Evolutionary conservation across 2,329 filamentous ascomycete genomes (phyloP).

Genomic region (Mollisia scopiformis): DNA sequence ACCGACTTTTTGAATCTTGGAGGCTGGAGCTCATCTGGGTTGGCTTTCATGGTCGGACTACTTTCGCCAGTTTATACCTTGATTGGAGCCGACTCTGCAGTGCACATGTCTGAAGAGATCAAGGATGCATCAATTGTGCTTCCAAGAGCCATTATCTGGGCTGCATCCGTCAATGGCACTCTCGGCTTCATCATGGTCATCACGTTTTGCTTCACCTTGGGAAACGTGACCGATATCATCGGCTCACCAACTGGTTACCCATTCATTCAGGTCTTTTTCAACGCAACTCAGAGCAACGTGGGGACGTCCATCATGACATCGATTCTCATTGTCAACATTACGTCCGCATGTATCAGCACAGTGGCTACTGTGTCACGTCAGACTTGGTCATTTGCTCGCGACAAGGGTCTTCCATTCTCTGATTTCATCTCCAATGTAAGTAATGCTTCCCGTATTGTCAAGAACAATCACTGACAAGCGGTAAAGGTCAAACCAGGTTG

Average conservation of each 20-base stretch:
- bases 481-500: constrained; percentile 41
- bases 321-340: constrained; percentile 43
- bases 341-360: constrained; percentile 42
- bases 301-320: constrained; percentile 23
- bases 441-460: neutral
- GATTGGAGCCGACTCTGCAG: constrained; percentile 30
- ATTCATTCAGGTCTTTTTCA: constrained; percentile 52
- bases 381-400: constrained; percentile 47
- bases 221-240: constrained; percentile 40
- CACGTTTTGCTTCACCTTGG: constrained; percentile 39
- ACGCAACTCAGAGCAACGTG: constrained; percentile 48
- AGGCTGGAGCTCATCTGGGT: constrained; percentile 36
- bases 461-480: constrained; percentile 33
- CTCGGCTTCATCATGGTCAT: constrained; percentile 45
- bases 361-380: constrained; percentile 40
- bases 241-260: constrained; percentile 47
- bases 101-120: constrained; percentile 51
- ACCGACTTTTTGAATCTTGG: constrained; percentile 37
- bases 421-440: constrained; percentile 39
- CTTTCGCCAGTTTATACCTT: constrained; percentile 38
- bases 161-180: constrained; percentile 48
- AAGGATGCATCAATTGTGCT: constrained; percentile 48
- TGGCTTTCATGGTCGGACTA: constrained; percentile 42
- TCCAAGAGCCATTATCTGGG: constrained; percentile 49
- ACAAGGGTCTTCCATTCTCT: constrained; percentile 46